Evolutionary conservation across 2,329 filamentous ascomycete species (phyloP).

Genomic region (Penicillium sp.): DNA sequence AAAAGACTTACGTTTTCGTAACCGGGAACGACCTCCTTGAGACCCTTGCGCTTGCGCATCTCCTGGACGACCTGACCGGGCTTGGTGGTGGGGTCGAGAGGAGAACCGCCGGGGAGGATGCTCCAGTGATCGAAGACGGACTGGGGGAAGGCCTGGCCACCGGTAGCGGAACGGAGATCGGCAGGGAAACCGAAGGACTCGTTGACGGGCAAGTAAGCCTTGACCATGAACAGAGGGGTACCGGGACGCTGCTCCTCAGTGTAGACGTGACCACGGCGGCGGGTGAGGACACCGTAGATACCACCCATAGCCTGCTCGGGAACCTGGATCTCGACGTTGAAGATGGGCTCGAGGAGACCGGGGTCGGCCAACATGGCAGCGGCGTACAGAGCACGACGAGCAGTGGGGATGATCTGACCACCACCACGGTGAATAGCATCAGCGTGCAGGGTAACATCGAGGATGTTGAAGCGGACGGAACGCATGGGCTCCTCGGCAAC

Average conservation of each 20-base stretch:
- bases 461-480: slow-evolving; percentile 94
- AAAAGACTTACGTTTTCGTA: slow-evolving; percentile 82
- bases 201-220: slow-evolving; percentile 93
- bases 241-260: slow-evolving; percentile 95
- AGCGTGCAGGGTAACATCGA: slow-evolving; percentile 98
- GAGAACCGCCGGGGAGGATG: slow-evolving; percentile 88
- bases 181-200: slow-evolving; percentile 99
- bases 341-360: slow-evolving; percentile 92
- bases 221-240: slow-evolving; percentile 99
- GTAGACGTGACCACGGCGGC: slow-evolving; percentile 98
- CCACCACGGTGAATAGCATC: slow-evolving; percentile 99
- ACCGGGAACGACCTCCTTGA: slow-evolving; percentile 92
- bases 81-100: slow-evolving; percentile 78
- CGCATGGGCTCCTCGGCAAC: slow-evolving; percentile 98
- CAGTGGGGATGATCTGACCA: slow-evolving; percentile 97
- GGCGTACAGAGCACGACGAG: slow-evolving; percentile 96
- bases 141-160: slow-evolving; percentile 98
- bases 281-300: slow-evolving; percentile 98
- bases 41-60: slow-evolving; percentile 99
- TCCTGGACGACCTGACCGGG: slow-evolving; percentile 77
- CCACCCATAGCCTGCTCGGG: slow-evolving; percentile 98
- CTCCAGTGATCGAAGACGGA: slow-evolving; percentile 99
- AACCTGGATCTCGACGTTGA: slow-evolving; percentile 98
- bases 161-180: slow-evolving; percentile 89
- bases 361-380: slow-evolving; percentile 87